These are phyloP conservation scores for Aspergillus diversus DNA, from an alignment of 495 filamentous ascomycete genomes.

Conservation along the genomic window DNA sequence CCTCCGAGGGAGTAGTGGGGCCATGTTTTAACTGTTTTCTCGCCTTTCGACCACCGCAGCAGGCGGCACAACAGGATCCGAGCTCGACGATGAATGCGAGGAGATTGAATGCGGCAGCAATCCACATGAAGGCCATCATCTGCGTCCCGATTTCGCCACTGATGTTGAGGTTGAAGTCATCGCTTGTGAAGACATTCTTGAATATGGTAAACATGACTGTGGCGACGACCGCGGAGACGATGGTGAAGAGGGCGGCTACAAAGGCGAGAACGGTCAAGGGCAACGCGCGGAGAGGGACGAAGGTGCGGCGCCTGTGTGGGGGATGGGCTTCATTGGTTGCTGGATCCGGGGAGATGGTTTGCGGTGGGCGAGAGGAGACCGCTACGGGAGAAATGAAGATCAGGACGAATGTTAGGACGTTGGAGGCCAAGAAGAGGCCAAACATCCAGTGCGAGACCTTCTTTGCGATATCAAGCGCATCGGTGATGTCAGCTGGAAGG, in stretches of 20 bases:
- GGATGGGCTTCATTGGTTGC: constrained; percentile 28
- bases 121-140: constrained; percentile 94
- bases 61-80: constrained; percentile 66
- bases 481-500: constrained; percentile 70
- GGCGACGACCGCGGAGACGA: constrained; percentile 71
- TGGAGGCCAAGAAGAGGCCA: constrained; percentile 75
- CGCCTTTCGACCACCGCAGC: constrained; percentile 48
- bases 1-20: constrained; percentile 6
- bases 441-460: constrained; percentile 92
- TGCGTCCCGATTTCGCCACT: constrained; percentile 64
- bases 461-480: constrained; percentile 72
- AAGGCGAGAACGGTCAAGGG: constrained; percentile 63
- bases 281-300: constrained; percentile 51
- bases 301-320: constrained; percentile 49
- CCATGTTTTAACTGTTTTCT: constrained; percentile 40
- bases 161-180: constrained; percentile 73
- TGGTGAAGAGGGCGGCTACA: constrained; percentile 64
- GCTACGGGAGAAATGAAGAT: constrained; percentile 64
- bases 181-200: constrained; percentile 65
- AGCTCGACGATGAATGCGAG: constrained; percentile 72
- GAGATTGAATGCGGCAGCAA: constrained; percentile 66
- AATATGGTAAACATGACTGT: constrained; percentile 83
- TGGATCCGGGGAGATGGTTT: constrained; percentile 34
- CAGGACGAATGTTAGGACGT: constrained; percentile 67
- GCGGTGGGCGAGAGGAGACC: constrained; percentile 57